Base-by-base conservation (phyloP, 129 eudicot genomes). In the Saussurea involucrata region DNA sequence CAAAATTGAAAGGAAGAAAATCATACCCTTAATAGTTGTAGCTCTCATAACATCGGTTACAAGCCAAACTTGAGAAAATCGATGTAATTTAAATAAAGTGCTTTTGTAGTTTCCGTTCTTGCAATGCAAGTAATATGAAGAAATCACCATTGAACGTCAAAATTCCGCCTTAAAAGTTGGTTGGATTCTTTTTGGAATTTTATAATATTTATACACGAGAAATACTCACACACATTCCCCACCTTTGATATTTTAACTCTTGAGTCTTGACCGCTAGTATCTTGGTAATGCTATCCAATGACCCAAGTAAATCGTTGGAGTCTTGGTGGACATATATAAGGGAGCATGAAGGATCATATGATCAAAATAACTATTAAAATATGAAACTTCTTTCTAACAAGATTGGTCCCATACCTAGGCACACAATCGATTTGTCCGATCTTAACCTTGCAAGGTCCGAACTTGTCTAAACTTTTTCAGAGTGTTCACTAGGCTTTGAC, bases 291-390 rank as follows among this genome's bases (percentile, higher is more conserved):
- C n/a, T n/a, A n/a, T n/a, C n/a, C n/a, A n/a, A n/a, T n/a, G n/a
- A n/a, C n/a, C n/a, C n/a, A n/a, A 21, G 8, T 49, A 85, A 69
- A 86, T 90, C 87, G 88, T 90, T 28, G 92, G 89, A 42, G 84
- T 85, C 71, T 80, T 90, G 36, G 92, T 84, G 63, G 92, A 87
- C 70, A 79, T 84, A 73, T 84, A 92, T 90, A n/a, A n/a, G n/a
- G n/a, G n/a, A n/a, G n/a, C n/a, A n/a, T n/a, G n/a, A n/a, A n/a
- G n/a, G n/a, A n/a, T n/a, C n/a, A n/a, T n/a, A n/a, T n/a, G n/a
- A n/a, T n/a, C n/a, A n/a, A n/a, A n/a, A n/a, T n/a, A n/a, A n/a
- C n/a, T n/a, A n/a, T n/a, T n/a, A n/a, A n/a, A n/a, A n/a, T n/a
- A n/a, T n/a, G n/a, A 27, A 2, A 27, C 29, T 27, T 27, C 2